Conservation (phyloP, 1,284 basidiomycete species). For the Pterulicium gracile region DNA sequence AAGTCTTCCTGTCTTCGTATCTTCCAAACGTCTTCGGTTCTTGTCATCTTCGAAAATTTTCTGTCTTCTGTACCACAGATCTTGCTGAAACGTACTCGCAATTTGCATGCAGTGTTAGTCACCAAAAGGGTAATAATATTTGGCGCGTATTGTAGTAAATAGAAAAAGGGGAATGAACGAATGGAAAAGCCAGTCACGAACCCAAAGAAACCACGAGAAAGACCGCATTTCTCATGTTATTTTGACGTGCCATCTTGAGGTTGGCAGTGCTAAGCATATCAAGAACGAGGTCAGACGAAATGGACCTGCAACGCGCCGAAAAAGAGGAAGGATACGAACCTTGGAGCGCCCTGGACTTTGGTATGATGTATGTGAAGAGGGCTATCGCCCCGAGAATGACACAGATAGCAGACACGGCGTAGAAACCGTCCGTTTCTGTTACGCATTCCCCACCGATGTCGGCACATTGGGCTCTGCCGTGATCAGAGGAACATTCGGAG, state of each 20-base stretch:
- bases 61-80: too few relatives aligned
- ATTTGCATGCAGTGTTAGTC: too few relatives aligned
- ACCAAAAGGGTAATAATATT: too few relatives aligned
- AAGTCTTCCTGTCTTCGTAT: too few relatives aligned
- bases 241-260: neutral
- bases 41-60: too few relatives aligned
- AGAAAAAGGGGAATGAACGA: too few relatives aligned
- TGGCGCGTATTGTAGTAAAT: too few relatives aligned
- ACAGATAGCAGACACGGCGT: conserved; percentile 75
- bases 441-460: conserved; percentile 74
- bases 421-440: conserved; percentile 88
- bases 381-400: conserved; percentile 65
- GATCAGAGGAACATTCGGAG: conserved; percentile 82
- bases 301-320: neutral
- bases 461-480: conserved; percentile 74
- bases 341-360: conserved; percentile 79
- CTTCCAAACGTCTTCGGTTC: too few relatives aligned
- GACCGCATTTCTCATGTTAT: too few relatives aligned
- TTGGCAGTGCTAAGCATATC: neutral
- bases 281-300: neutral
- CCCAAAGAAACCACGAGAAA: neutral
- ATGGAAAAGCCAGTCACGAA: neutral
- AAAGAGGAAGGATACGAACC: conserved; percentile 36
- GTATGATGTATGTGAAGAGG: conserved; percentile 72
- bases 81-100: too few relatives aligned